These are phyloP conservation scores for Colletotrichum sp. DNA, from an alignment of 2,329 filamentous ascomycete genomes.

Conservation along the genomic window DNA sequence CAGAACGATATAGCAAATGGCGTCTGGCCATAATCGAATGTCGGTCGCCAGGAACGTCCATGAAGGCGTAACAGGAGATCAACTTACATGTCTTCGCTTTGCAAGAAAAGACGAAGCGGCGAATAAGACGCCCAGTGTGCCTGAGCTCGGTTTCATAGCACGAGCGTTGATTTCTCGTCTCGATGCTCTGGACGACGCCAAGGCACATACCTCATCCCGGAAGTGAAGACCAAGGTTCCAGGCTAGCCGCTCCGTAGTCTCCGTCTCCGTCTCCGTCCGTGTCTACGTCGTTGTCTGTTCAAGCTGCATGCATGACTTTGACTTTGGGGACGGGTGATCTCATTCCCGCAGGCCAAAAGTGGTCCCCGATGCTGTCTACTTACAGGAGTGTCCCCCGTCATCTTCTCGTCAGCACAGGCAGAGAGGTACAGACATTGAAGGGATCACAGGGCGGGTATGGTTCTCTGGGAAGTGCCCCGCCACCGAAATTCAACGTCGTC, in stretches of 20 bases:
- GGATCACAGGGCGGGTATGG: neutral
- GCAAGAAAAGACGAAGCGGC: neutral
- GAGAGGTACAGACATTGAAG: neutral
- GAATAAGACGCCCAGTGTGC: neutral
- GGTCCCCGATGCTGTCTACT: neutral
- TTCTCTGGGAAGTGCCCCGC: neutral
- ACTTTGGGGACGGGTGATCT: neutral
- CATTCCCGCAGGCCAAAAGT: neutral
- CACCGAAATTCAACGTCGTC: neutral
- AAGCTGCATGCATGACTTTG: neutral
- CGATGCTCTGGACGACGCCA: neutral
- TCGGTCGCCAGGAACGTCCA: neutral
- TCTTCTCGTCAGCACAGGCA: neutral
- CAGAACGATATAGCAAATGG: neutral
- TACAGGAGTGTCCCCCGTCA: neutral
- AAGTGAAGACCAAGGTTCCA: neutral
- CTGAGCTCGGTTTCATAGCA: neutral
- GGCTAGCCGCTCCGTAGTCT: neutral
- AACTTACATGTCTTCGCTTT: neutral
- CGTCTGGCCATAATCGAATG: neutral
- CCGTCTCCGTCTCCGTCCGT: neutral
- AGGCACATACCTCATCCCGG: neutral
- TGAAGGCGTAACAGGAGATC: neutral
- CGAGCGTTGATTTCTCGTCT: neutral
- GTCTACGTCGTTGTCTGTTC: neutral